Base-by-base conservation (phyloP, 75 land plant species). In the Sequoia sempervirens region DNA sequence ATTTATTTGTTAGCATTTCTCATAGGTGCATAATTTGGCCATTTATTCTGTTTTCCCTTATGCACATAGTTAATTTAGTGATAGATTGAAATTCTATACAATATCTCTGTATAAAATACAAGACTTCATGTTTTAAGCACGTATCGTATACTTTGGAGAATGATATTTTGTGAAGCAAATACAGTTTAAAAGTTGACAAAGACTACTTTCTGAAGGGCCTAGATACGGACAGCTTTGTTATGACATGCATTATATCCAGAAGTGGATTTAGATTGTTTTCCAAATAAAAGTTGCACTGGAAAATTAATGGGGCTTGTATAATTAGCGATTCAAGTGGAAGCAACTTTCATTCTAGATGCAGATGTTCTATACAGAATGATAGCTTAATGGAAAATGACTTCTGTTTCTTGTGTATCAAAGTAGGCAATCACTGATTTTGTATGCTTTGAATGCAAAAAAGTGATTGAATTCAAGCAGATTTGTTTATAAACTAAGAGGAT, bases 1-100 rank as follows among this genome's bases (percentile, higher is more conserved):
- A 78, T 26, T 45, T 78, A n/a, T 75, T 26, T 45, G 50, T 78
- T 45, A 43, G 79, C 79, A 41, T 37, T 52, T 81, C 30, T 81
- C 32, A n/a, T 45, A 36, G 20, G 30, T 52, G 23, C 30, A 18
- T 81, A 50, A 50, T 58, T 61, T 53, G 14, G 73, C 36, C 50
- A 69, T 69, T 32, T 13, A 26, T 69, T 20, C 36, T 69, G 3
- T 69, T 69, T 69, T 30, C 32, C 36, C 36, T 28, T 30, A 69
- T 69, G 36, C 66, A 61, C 66, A 61, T 61, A 56, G 58, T 17
- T 68, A 30, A 30, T 69, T 69, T 69, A 69, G 2, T 69, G 34
- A 30, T 32, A n/a, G 70, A 68, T 68, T 68, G 28, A 68, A 68
- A 68, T n/a, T 23, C 28, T 68, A 26, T 68, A 28, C 5, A 68